Percentiles rank a stretch among this genome's conserved stretches.
These are phyloP conservation scores for Pichia heedii DNA, from an alignment of 805 yeast species.

Conservation along the genomic window DNA sequence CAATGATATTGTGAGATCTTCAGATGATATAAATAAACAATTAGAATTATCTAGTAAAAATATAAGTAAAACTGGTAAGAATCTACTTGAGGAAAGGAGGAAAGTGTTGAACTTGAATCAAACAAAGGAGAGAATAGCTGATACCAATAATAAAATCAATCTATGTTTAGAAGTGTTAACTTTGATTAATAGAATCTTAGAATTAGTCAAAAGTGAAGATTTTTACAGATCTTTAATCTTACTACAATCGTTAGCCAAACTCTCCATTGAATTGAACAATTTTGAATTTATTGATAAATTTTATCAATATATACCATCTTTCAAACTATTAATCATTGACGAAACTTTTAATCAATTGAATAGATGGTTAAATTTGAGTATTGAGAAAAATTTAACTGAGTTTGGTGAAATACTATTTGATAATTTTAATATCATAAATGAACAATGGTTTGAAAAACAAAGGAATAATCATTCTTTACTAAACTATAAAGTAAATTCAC, in stretches of 20 bases:
- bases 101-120: slow-evolving; percentile 51
- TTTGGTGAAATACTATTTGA: slow-evolving; percentile 53
- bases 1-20: slow-evolving; percentile 47
- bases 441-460: slow-evolving; percentile 48
- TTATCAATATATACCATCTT: slow-evolving; percentile 64
- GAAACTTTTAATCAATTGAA: slow-evolving; percentile 61
- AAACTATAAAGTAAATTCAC: slow-evolving; percentile 68
- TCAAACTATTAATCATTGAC: slow-evolving; percentile 62
- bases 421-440: slow-evolving; percentile 46
- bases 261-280: slow-evolving; percentile 52
- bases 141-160: slow-evolving; percentile 59
- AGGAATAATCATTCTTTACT: slow-evolving; percentile 33
- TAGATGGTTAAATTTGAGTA: slow-evolving; percentile 52
- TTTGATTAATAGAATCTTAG: slow-evolving; percentile 77
- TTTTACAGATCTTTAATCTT: slow-evolving; percentile 83
- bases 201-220: slow-evolving; percentile 61
- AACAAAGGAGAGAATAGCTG: slow-evolving; percentile 57
- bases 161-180: slow-evolving; percentile 76
- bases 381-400: slow-evolving; percentile 50
- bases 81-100: slow-evolving; percentile 55
- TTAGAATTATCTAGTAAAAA: slow-evolving; percentile 47
- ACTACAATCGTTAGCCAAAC: slow-evolving; percentile 61
- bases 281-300: slow-evolving; percentile 72
- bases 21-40: slow-evolving; percentile 48
- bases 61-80: slow-evolving; percentile 56